phyloP scores from a whole-genome alignment of 2,329 filamentous ascomycete genomes.

The Annulohypoxylon truncatum region DNA sequence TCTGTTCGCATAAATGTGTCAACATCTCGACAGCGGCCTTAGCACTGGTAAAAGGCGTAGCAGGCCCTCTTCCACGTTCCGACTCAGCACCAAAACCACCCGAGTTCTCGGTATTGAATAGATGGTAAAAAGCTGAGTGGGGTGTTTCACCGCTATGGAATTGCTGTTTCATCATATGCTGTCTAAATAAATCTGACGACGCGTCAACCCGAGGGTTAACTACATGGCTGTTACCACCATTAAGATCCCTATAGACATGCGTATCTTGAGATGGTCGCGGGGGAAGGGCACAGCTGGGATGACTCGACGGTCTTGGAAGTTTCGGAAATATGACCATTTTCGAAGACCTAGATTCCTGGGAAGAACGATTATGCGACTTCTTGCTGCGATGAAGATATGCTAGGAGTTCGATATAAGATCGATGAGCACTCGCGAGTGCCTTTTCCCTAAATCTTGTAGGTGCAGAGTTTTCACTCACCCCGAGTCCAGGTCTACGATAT shows the following conservation, averaged over 20 bases:
- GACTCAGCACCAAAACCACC: slow-evolving; percentile 35
- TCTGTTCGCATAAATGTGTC: slow-evolving; percentile 79
- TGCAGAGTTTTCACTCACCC: slow-evolving; percentile 44
- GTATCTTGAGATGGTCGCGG: slow-evolving; percentile 36
- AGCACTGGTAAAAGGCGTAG: slow-evolving; percentile 66
- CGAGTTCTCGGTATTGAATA: slow-evolving; percentile 41
- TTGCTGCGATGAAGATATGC: slow-evolving; percentile 71
- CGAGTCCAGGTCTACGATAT: slow-evolving; percentile 37
- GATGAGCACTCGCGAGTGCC: slow-evolving; percentile 75
- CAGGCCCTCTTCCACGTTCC: slow-evolving; percentile 42
- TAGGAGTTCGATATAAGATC: slow-evolving; percentile 77
- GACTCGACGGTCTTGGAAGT: slow-evolving; percentile 54
- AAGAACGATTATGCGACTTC: slow-evolving; percentile 57
- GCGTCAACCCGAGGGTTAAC: slow-evolving; percentile 26
- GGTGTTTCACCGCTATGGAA: slow-evolving; percentile 34
- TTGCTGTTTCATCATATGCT: slow-evolving; percentile 33
- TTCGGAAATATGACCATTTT: slow-evolving; percentile 68
- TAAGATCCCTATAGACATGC: slow-evolving; percentile 29
- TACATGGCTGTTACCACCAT: slow-evolving; percentile 26
- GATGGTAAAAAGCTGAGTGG: slow-evolving; percentile 42
- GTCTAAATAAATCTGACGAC: slow-evolving; percentile 28
- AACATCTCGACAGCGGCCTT: slow-evolving; percentile 77
- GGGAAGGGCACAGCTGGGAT: slow-evolving; percentile 29
- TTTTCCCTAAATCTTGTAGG: slow-evolving; percentile 72
- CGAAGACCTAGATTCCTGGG: slow-evolving; percentile 53